Percentiles rank a stretch among this genome's conserved stretches.
phyloP scores from a whole-genome alignment of 441 rosid genomes.

The Eugenia klotzschiana region DNA sequence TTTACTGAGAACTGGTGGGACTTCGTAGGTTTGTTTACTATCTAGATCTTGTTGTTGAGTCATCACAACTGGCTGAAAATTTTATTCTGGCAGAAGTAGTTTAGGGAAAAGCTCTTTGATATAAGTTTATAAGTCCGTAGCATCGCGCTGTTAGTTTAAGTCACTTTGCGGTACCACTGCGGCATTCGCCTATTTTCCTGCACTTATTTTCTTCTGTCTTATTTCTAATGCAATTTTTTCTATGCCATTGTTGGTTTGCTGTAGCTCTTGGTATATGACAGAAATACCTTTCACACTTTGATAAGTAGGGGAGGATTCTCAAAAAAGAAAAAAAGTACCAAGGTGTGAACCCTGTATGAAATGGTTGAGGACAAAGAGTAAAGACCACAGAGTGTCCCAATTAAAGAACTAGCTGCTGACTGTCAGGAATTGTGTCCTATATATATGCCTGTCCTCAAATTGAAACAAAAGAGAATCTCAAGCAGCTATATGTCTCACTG shows the following conservation, averaged over 20 bases:
- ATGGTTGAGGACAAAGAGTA: not conserved
- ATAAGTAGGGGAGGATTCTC: not conserved
- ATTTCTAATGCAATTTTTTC: not conserved
- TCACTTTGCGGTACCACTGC: not conserved
- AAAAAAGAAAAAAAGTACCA: not conserved
- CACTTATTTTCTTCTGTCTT: not conserved
- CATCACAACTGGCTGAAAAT: too few relatives aligned
- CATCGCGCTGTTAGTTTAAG: not conserved
- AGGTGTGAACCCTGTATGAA: not conserved
- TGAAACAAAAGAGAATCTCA: not conserved
- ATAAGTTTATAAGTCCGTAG: not conserved
- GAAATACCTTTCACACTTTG: not conserved
- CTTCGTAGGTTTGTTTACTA: not conserved
- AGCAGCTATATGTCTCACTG: not conserved
- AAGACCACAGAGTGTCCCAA: not conserved
- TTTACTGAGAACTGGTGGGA: not conserved
- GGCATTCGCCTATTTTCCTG: not conserved
- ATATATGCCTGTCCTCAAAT: not conserved
- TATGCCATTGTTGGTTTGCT: not conserved
- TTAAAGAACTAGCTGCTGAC: not conserved
- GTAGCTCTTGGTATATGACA: not conserved
- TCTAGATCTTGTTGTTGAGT: not conserved
- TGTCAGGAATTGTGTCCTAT: not conserved
- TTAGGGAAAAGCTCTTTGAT: not conserved
- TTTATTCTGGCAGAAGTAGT: not conserved